A percentile compares a stretch with the other conserved stretches of the same genome.
Evolutionary conservation across 495 filamentous ascomycete genomes (phyloP).

Genomic region (Xylaria bambusicola): DNA sequence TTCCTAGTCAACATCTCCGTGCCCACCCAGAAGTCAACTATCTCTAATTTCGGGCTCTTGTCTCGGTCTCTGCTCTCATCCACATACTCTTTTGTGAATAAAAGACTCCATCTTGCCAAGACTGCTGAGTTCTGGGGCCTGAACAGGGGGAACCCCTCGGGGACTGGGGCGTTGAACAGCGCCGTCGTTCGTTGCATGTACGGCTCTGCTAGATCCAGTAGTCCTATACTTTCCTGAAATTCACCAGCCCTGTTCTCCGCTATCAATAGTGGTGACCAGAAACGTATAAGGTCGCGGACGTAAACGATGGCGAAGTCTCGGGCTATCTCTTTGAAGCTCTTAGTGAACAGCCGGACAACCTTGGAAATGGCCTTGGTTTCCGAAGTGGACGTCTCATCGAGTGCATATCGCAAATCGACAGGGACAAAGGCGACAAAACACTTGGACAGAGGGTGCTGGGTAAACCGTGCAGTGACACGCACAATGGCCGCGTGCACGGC

Average conservation of each 20-base stretch:
- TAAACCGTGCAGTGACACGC: conserved; percentile 13
- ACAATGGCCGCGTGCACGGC: conserved; percentile 28
- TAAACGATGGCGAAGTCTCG: no score
- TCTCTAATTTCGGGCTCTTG: no score
- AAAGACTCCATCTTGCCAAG: conserved; percentile 25
- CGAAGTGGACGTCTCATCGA: neutral
- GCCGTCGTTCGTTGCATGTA: conserved; percentile 17
- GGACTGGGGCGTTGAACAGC: conserved; percentile 12
- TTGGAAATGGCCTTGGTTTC: neutral
- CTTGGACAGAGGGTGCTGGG: conserved; percentile 13
- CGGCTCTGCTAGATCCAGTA: conserved; percentile 17
- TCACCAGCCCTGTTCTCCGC: neutral
- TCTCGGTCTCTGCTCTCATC: no score
- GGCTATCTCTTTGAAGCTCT: no score
- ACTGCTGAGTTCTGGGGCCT: conserved; percentile 31
- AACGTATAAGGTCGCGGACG: neutral
- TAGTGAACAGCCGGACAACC: neutral
- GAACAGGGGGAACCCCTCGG: conserved; percentile 7
- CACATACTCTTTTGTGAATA: conserved; percentile 14
- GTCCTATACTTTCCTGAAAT: neutral
- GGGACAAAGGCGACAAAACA: conserved; percentile 23
- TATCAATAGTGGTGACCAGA: no score
- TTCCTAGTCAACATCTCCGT: no score
- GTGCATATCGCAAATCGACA: conserved; percentile 21
- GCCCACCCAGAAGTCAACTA: no score